Percentiles rank a stretch among this genome's conserved stretches.
Conservation (phyloP, 139 green algal genomes). For the Chlamydomonas incerta region DNA sequence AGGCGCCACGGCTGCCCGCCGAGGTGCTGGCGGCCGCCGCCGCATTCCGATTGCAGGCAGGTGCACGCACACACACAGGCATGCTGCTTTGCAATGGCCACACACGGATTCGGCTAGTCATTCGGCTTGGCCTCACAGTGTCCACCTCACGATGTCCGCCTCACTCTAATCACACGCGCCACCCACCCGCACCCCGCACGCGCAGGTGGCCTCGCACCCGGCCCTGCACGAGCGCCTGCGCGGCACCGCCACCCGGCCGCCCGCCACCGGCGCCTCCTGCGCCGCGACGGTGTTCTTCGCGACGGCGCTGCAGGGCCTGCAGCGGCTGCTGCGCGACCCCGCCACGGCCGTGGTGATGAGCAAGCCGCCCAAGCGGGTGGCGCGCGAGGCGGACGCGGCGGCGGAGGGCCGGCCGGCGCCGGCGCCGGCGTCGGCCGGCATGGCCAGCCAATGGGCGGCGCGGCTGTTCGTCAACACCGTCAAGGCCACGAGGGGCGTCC, state of each 20-base stretch:
- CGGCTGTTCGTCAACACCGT: not conserved
- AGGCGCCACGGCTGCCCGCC: not conserved
- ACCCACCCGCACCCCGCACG: not conserved
- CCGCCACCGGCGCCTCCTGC: not conserved
- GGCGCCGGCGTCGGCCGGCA: not conserved
- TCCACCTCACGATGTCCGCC: too few species aligned
- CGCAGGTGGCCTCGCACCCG: too few species aligned
- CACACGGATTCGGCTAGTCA: too few species aligned
- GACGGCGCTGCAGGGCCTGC: conserved; percentile 5
- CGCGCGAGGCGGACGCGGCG: not conserved
- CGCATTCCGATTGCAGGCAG: not conserved
- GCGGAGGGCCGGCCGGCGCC: not conserved
- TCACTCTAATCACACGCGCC: too few species aligned
- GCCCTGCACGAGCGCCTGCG: not conserved
- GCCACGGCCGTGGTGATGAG: not conserved
- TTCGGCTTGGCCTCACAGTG: too few species aligned
- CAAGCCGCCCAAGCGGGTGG: not conserved
- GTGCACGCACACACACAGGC: not conserved
- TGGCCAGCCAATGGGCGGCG: not conserved
- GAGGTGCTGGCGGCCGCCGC: conserved; percentile 5
- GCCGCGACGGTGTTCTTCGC: not conserved
- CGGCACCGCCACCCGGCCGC: not conserved
- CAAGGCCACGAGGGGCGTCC: not conserved
- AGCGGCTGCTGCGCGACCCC: conserved; percentile 9
- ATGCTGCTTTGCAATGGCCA: too few species aligned